Conservation (phyloP, 805 yeast species). For the Suhomyces xylopsoci region DNA sequence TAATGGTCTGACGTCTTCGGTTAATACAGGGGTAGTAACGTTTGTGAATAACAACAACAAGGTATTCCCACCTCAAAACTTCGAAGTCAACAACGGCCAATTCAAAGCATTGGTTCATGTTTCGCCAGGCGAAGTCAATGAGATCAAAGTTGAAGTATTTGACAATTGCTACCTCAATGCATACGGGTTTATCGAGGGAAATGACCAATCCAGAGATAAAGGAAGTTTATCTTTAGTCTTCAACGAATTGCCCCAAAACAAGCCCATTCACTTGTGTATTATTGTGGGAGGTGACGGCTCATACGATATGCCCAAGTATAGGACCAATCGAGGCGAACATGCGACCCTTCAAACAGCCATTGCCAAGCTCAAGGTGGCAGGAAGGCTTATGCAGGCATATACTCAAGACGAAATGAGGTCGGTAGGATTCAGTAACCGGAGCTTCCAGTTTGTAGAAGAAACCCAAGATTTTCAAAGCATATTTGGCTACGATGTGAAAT, state of each 20-base stretch:
- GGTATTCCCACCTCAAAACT: conserved; percentile 65
- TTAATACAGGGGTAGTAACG: conserved; percentile 25
- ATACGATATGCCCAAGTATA: conserved; percentile 67
- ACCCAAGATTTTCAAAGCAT: conserved; percentile 24
- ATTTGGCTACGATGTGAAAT: conserved; percentile 42
- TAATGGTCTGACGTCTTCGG: conserved; percentile 24
- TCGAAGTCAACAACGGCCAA: conserved; percentile 63
- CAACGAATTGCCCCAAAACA: conserved; percentile 57
- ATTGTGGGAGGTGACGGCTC: conserved; percentile 67
- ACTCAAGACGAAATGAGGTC: conserved; percentile 86
- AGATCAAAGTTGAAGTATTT: conserved; percentile 48
- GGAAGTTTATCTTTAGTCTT: conserved; percentile 22
- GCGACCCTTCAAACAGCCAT: conserved; percentile 69
- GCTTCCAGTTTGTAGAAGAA: conserved; percentile 71
- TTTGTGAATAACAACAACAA: conserved; percentile 31
- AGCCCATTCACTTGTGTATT: conserved; percentile 79
- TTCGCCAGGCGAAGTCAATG: conserved; percentile 60
- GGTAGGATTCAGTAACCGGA: conserved; percentile 73
- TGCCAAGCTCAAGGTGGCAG: conserved; percentile 73
- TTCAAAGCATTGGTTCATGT: conserved; percentile 77
- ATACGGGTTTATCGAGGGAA: conserved; percentile 22
- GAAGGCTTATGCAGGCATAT: conserved; percentile 84
- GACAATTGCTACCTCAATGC: conserved; percentile 29
- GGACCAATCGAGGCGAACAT: conserved; percentile 49
- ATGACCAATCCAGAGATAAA: conserved; percentile 20